Evolutionary conservation across 352 stramenopile species (phyloP).

Genomic region (Phytophthora vignae): DNA sequence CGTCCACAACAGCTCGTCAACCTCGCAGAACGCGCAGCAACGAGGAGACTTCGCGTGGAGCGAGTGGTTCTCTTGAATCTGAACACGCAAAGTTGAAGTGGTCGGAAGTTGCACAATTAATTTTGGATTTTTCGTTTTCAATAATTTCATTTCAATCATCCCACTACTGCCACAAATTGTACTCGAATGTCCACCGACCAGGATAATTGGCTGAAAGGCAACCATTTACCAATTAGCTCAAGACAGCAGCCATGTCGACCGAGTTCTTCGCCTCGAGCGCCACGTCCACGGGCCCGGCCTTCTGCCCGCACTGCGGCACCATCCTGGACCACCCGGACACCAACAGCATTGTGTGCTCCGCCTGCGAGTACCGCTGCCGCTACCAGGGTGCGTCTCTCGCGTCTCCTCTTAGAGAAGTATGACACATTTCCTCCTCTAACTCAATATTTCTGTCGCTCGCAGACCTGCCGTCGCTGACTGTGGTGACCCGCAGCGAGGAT

Average conservation of each 20-base stretch:
- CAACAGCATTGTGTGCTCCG: constrained; percentile 89
- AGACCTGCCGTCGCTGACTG: constrained; percentile 85
- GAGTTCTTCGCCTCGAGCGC: constrained; percentile 78
- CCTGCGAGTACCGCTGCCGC: constrained; percentile 85
- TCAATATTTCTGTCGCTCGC: not conserved
- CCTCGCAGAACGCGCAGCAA: constrained; percentile 51
- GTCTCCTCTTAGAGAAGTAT: not conserved
- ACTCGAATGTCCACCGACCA: not conserved
- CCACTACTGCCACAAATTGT: not conserved
- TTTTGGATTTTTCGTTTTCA: constrained; percentile 3
- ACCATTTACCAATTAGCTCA: constrained; percentile 19
- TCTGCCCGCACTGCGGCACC: constrained; percentile 89
- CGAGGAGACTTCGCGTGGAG: constrained; percentile 73
- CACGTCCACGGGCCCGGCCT: constrained; percentile 73
- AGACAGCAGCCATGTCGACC: constrained; percentile 43
- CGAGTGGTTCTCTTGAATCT: constrained; percentile 75
- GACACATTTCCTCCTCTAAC: constrained; percentile 4
- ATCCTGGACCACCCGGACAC: constrained; percentile 90
- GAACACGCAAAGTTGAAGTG: not conserved
- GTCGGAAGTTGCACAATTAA: constrained; percentile 24
- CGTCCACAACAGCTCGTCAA: constrained; percentile 25
- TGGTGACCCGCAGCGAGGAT: constrained; percentile 79
- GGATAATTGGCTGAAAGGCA: constrained; percentile 41
- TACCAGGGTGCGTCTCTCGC: constrained; percentile 68
- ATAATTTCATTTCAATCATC: constrained; percentile 6